Conservation (phyloP, 2,329 filamentous ascomycete genomes). For the Chaetomium sp. region DNA sequence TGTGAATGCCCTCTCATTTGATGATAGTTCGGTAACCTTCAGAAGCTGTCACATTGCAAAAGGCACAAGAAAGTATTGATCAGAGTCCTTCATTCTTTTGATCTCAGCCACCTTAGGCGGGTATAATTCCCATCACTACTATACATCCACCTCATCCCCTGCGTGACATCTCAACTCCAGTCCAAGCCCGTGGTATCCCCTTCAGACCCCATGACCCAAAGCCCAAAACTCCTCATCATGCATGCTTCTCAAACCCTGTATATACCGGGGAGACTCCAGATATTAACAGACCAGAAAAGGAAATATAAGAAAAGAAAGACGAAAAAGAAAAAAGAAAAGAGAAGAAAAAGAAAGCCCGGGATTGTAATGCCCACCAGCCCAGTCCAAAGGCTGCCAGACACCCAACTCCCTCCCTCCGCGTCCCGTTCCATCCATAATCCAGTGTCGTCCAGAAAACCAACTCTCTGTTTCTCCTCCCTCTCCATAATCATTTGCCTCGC, state of each 20-base stretch:
- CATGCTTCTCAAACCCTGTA: slow-evolving; percentile 23
- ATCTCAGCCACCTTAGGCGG: slow-evolving; percentile 16
- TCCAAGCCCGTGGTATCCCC: slow-evolving; percentile 24
- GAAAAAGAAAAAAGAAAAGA: neutral
- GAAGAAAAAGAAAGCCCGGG: neutral
- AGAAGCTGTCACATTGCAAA: neutral
- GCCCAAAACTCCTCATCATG: slow-evolving; percentile 26
- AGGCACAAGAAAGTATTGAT: neutral
- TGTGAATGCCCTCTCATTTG: too few species aligned
- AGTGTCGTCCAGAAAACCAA: slow-evolving; percentile 23
- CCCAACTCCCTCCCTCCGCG: neutral
- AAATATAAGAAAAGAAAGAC: slow-evolving; percentile 4
- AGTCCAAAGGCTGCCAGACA: slow-evolving; percentile 25
- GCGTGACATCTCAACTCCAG: slow-evolving; percentile 7
- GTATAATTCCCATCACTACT: slow-evolving; percentile 22
- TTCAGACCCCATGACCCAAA: slow-evolving; percentile 6
- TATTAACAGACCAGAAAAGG: slow-evolving; percentile 8
- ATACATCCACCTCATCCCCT: slow-evolving; percentile 18
- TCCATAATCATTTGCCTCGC: slow-evolving; percentile 28
- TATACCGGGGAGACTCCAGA: slow-evolving; percentile 10
- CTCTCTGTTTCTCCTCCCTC: slow-evolving; percentile 6
- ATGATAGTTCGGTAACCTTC: too few species aligned
- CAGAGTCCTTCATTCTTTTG: slow-evolving; percentile 20
- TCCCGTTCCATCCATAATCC: slow-evolving; percentile 10
- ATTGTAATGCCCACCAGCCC: slow-evolving; percentile 10